Evolutionary conservation across 1,139 yeast genomes (phyloP).

Genomic region (Lodderomyces oxycetoniae): DNA sequence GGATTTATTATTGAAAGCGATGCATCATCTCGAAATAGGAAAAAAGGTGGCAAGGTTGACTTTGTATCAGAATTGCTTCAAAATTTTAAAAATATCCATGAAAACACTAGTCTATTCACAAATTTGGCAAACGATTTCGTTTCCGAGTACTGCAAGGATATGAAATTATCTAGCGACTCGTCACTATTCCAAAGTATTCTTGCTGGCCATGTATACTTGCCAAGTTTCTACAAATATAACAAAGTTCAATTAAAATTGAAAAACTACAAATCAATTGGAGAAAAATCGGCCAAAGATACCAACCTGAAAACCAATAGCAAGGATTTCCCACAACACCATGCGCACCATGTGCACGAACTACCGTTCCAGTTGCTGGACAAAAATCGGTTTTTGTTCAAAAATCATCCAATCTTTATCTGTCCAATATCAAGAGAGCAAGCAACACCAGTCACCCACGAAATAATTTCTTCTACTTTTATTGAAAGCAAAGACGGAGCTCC

Average conservation of each 20-base stretch:
- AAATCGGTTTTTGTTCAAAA: conserved; percentile 41
- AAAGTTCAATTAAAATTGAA: conserved; percentile 37
- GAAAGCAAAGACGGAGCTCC: neutral
- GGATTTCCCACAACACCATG: too few relatives aligned
- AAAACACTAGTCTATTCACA: conserved; percentile 28
- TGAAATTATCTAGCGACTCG: conserved; percentile 65
- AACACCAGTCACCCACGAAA: conserved; percentile 30
- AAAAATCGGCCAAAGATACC: neutral
- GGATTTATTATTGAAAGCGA: conserved; percentile 21
- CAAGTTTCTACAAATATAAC: conserved; percentile 64
- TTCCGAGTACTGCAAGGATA: conserved; percentile 60
- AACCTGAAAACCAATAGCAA: conserved; percentile 3
- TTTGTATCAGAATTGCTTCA: conserved; percentile 41
- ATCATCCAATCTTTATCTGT: conserved; percentile 86
- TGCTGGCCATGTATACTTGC: conserved; percentile 70
- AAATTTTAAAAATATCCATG: conserved; percentile 37
- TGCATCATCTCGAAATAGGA: conserved; percentile 15
- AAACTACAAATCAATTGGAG: neutral
- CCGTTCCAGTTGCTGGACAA: conserved; percentile 45
- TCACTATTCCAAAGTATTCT: conserved; percentile 63
- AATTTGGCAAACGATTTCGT: conserved; percentile 50
- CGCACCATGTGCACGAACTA: too few relatives aligned
- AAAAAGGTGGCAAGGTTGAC: conserved; percentile 24
- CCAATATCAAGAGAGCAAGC: conserved; percentile 85
- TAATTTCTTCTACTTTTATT: conserved; percentile 11